phyloP scores from a whole-genome alignment of 305 asterid genomes.

The Solanum hybrid region DNA sequence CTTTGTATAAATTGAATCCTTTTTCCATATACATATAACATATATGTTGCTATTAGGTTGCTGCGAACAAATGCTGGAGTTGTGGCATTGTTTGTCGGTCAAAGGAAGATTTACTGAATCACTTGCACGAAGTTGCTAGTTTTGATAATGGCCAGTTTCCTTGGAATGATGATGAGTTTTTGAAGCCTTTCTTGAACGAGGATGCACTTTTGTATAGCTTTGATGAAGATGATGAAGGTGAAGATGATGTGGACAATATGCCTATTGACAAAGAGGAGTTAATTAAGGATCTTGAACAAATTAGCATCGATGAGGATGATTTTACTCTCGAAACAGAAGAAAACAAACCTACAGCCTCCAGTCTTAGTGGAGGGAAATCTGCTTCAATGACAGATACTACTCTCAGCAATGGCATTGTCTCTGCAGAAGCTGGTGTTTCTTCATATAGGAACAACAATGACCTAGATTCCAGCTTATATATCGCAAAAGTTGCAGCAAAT shows the following conservation, averaged over 20 bases:
- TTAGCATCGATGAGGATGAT: slow-evolving; percentile 34
- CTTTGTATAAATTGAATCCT: not conserved
- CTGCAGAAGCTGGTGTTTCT: slow-evolving; percentile 11
- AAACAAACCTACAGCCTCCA: not conserved
- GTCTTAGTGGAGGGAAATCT: not conserved
- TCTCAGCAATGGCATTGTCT: slow-evolving; percentile 9
- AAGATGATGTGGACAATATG: slow-evolving; percentile 31
- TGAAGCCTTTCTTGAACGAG: slow-evolving; percentile 64
- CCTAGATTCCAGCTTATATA: slow-evolving; percentile 7
- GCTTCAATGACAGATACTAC: not conserved
- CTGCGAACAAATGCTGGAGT: slow-evolving; percentile 58
- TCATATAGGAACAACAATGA: not conserved
- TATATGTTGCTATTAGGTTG: slow-evolving; percentile 36
- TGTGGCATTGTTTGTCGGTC: slow-evolving; percentile 38
- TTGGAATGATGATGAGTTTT: slow-evolving; percentile 74
- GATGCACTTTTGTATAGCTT: slow-evolving; percentile 76
- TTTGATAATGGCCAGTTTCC: slow-evolving; percentile 34
- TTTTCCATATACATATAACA: too few relatives aligned
- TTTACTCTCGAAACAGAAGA: not conserved
- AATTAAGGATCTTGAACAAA: slow-evolving; percentile 34
- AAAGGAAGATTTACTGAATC: slow-evolving; percentile 42
- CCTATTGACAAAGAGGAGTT: slow-evolving; percentile 35
- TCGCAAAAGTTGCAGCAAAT: slow-evolving; percentile 28
- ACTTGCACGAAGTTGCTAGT: slow-evolving; percentile 31
- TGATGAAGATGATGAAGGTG: slow-evolving; percentile 53